phyloP scores from a whole-genome alignment of 2,329 filamentous ascomycete genomes.

The Exserohilum turcica region DNA sequence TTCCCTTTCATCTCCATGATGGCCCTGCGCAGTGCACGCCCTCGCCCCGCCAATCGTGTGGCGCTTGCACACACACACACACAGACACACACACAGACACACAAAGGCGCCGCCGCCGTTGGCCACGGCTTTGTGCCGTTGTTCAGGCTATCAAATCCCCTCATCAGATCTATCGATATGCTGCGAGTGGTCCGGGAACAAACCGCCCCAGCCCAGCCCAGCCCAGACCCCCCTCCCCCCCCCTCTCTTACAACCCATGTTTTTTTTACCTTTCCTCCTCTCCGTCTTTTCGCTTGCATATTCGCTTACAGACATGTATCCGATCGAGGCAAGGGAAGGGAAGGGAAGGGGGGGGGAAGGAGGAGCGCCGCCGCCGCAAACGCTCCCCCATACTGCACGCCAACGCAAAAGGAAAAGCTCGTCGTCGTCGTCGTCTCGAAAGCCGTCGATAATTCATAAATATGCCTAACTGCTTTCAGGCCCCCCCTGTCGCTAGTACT shows the following conservation, averaged over 20 bases:
- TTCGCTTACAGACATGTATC: constrained; percentile 18
- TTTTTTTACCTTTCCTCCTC: too few species aligned
- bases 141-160: constrained; percentile 19
- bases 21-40: too few species aligned
- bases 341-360: not conserved
- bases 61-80: too few species aligned
- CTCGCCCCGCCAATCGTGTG: constrained; percentile 31
- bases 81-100: too few species aligned
- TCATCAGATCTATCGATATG: constrained; percentile 30
- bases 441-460: constrained; percentile 34
- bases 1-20: constrained; percentile 23
- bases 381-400: constrained; percentile 41
- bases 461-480: constrained; percentile 38
- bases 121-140: constrained; percentile 16
- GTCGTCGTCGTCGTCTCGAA: constrained; percentile 22
- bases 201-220: not conserved
- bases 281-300: not conserved
- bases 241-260: constrained; percentile 16
- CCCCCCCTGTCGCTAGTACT: constrained; percentile 33
- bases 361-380: constrained; percentile 42
- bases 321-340: not conserved
- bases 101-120: too few species aligned
- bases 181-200: constrained; percentile 35
- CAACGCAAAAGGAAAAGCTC: constrained; percentile 38
- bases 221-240: not conserved